Evolutionary conservation across 1,284 basidiomycete species (phyloP).

Genomic region (Heliocybe sulcata): DNA sequence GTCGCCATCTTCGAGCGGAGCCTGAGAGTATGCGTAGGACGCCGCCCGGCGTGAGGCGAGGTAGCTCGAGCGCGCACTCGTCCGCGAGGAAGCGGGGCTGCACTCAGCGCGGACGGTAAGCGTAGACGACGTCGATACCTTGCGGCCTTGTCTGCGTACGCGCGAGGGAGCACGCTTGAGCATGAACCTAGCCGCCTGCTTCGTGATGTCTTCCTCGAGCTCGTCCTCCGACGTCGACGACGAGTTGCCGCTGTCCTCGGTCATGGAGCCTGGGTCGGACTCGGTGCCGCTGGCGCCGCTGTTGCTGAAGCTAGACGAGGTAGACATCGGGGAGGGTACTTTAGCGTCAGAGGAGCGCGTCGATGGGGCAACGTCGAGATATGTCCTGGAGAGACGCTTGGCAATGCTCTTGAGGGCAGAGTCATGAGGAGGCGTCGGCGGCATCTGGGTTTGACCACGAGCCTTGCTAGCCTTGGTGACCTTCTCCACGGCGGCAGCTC

Average conservation of each 20-base stretch:
- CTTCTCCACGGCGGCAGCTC: slow-evolving; percentile 48
- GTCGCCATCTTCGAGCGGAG: slow-evolving; percentile 17
- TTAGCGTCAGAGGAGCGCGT: slow-evolving; percentile 2
- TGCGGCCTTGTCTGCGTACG: background rate
- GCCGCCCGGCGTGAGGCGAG: background rate
- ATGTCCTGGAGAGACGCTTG: slow-evolving; percentile 4
- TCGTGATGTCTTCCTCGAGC: background rate
- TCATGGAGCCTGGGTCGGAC: background rate
- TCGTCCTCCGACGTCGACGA: slow-evolving; percentile 1
- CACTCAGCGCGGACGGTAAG: background rate
- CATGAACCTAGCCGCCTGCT: background rate
- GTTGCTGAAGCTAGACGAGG: background rate
- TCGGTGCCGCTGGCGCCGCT: slow-evolving; percentile 1
- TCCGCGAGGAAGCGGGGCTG: background rate
- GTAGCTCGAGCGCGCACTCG: background rate
- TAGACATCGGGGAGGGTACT: background rate
- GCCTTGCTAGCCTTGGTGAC: slow-evolving; percentile 50
- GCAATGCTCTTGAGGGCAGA: slow-evolving; percentile 13
- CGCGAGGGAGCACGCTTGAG: background rate
- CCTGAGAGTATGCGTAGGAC: background rate
- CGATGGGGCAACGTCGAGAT: slow-evolving; percentile 2
- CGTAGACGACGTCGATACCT: background rate
- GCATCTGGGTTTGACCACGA: slow-evolving; percentile 41
- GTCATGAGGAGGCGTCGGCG: slow-evolving; percentile 33
- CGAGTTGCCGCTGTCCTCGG: background rate